Percentiles rank a stretch among this genome's conserved stretches.
These are phyloP conservation scores for Micromonas commoda DNA, from an alignment of 139 green algal species.

Conservation along the genomic window DNA sequence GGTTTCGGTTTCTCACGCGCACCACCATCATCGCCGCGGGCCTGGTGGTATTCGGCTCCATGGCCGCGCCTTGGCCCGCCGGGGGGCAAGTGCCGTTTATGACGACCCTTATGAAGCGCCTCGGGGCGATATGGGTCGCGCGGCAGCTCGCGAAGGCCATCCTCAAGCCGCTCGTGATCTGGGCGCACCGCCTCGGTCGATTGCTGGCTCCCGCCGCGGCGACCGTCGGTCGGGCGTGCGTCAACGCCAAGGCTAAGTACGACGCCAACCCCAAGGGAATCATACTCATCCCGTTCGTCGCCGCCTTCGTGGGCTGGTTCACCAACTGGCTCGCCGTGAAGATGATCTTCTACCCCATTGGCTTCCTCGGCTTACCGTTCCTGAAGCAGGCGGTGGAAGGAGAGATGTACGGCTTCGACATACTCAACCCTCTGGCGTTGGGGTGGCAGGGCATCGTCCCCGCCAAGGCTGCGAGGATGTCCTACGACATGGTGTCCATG, in stretches of 20 bases:
- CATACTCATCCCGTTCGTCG: conserved; percentile 33
- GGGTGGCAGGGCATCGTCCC: conserved; percentile 42
- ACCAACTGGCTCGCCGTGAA: conserved; percentile 40
- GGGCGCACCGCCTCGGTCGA: too few relatives aligned
- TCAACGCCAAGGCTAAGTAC: conserved; percentile 11
- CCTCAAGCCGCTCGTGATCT: too few relatives aligned
- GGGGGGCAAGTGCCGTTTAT: background rate
- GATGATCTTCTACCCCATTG: conserved; percentile 39
- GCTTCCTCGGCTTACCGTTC: conserved; percentile 20
- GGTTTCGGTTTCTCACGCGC: background rate
- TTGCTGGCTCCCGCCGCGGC: background rate
- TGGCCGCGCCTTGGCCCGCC: background rate
- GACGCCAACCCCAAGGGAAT: background rate
- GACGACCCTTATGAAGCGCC: background rate
- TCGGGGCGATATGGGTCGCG: background rate
- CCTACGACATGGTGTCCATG: conserved; percentile 35
- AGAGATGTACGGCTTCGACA: conserved; percentile 25
- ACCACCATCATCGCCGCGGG: background rate
- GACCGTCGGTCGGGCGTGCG: background rate
- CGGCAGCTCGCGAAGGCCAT: background rate
- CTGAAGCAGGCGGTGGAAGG: conserved; percentile 11
- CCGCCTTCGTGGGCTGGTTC: conserved; percentile 33
- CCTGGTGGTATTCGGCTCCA: background rate
- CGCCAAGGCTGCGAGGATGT: conserved; percentile 38
- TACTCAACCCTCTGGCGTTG: conserved; percentile 25